Percentiles rank a stretch among this genome's conserved stretches.
Conservation (phyloP, 2,329 filamentous ascomycete species). For the Lecanosticta acicola region DNA sequence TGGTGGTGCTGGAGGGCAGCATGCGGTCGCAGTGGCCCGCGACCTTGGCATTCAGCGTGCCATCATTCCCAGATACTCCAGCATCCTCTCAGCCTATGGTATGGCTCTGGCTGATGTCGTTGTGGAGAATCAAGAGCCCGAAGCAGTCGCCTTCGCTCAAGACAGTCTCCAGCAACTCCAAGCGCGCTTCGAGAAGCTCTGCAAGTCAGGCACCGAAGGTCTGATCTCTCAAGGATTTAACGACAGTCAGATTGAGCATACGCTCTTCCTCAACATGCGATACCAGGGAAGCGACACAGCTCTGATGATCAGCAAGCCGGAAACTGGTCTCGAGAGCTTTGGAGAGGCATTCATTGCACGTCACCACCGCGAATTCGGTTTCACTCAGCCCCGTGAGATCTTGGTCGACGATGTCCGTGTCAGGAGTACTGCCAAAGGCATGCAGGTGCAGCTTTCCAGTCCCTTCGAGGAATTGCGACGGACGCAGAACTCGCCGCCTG, state of each 20-base stretch:
- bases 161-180: conserved; percentile 55
- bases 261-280: conserved; percentile 45
- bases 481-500: conserved; percentile 53
- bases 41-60: conserved; percentile 76
- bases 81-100: conserved; percentile 77
- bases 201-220: conserved; percentile 61
- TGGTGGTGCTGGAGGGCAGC: conserved; percentile 80
- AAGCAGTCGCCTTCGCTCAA: conserved; percentile 52
- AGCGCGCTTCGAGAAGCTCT: conserved; percentile 69
- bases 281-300: conserved; percentile 49
- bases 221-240: conserved; percentile 74
- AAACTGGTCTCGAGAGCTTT: conserved; percentile 47
- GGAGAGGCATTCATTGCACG: conserved; percentile 32
- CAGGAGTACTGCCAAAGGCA: conserved; percentile 55
- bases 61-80: conserved; percentile 75
- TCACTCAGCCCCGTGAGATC: conserved; percentile 34
- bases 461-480: conserved; percentile 75
- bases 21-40: conserved; percentile 76
- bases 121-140: conserved; percentile 74
- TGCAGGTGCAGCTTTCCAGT: conserved; percentile 69
- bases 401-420: conserved; percentile 38
- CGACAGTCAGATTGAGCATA: conserved; percentile 64
- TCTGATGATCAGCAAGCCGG: conserved; percentile 43
- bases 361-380: conserved; percentile 41
- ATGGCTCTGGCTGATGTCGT: conserved; percentile 88